Evolutionary conservation across 805 yeast species (phyloP).

Genomic region (Candida odintsovae): DNA sequence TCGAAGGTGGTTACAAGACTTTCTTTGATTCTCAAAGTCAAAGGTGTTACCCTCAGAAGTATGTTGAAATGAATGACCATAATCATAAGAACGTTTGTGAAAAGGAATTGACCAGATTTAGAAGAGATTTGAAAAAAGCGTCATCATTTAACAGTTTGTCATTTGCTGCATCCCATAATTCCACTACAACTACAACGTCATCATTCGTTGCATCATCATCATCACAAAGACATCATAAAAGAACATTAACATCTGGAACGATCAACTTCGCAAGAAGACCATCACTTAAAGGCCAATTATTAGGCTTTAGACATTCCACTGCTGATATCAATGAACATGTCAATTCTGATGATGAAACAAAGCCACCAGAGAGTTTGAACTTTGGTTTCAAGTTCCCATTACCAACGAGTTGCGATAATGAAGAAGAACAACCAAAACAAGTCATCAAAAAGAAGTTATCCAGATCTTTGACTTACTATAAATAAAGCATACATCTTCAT

Average conservation of each 20-base stretch:
- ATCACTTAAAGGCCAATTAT: constrained; percentile 12
- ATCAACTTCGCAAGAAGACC: constrained; percentile 17
- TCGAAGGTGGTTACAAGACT: constrained; percentile 86
- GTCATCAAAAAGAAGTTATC: background rate
- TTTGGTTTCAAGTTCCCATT: constrained; percentile 23
- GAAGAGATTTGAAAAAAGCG: constrained; percentile 36
- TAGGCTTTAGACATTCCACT: constrained; percentile 14
- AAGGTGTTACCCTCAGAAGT: constrained; percentile 70
- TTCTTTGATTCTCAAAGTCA: constrained; percentile 57
- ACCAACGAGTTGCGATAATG: background rate
- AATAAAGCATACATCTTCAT: background rate
- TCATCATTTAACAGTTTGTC: constrained; percentile 28
- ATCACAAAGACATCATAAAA: constrained; percentile 13
- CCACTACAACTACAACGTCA: constrained; percentile 6
- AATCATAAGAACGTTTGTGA: constrained; percentile 47
- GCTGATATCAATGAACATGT: constrained; percentile 2
- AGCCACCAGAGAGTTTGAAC: constrained; percentile 21
- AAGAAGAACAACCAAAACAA: background rate
- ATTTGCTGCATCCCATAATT: constrained; percentile 15
- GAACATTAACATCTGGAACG: constrained; percentile 19
- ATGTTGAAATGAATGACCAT: constrained; percentile 79
- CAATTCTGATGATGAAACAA: constrained; percentile 10
- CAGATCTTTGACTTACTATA: background rate
- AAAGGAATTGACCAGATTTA: constrained; percentile 46
- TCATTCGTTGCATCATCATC: constrained; percentile 1